Evolutionary conservation across 2,329 filamentous ascomycete genomes (phyloP).

Genomic region (Ceratocystis papillata): DNA sequence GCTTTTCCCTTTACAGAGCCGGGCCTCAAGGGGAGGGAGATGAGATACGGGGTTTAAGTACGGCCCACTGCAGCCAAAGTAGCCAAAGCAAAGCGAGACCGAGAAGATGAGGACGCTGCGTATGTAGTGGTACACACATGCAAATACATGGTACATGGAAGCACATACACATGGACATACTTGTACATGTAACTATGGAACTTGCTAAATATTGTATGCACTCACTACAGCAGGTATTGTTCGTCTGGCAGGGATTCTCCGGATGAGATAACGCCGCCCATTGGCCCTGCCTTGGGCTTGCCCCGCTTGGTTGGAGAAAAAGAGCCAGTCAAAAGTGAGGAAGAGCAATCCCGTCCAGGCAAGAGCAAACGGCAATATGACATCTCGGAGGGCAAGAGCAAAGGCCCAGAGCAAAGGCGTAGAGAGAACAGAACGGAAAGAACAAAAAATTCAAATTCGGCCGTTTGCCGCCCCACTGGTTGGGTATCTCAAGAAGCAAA

Average conservation of each 20-base stretch:
- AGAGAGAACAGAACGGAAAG: background rate
- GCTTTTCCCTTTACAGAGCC: background rate
- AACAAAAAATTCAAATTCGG: background rate
- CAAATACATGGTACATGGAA: background rate
- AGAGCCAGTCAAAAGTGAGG: background rate
- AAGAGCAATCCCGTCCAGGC: background rate
- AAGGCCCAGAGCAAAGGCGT: background rate
- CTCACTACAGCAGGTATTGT: background rate
- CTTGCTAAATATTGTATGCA: background rate
- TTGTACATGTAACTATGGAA: background rate
- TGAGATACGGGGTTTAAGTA: background rate
- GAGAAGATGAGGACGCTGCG: no score
- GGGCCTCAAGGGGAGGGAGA: background rate
- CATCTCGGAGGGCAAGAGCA: background rate
- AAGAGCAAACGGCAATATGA: background rate
- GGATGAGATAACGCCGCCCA: background rate
- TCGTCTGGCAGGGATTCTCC: slow-evolving; percentile 1
- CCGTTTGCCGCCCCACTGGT: slow-evolving; percentile 7
- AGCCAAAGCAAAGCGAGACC: no score
- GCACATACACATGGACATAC: background rate
- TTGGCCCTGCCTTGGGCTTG: background rate
- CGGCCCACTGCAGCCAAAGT: background rate
- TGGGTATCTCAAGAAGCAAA: background rate
- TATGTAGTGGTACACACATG: no score
- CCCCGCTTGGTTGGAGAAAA: background rate